Evolutionary conservation across 768 basidiomycete species (phyloP), one percentile per base, ranked within the genome.

Genomic region (Cantharellus anzutake): DNA sequence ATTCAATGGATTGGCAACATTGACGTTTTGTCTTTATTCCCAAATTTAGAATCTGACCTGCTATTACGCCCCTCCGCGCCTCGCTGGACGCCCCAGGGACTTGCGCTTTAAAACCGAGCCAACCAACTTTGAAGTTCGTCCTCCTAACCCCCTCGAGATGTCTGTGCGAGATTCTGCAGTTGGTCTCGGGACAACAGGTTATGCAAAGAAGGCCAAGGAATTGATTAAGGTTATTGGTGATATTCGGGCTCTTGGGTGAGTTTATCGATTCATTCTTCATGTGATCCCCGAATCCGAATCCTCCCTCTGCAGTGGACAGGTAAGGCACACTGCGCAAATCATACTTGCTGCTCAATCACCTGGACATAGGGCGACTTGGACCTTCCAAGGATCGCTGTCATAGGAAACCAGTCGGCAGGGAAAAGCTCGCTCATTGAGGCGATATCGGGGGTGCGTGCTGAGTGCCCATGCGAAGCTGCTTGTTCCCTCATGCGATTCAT

Each of bases 391-490:
- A 74, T 79, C 51, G 73, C 73, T 20, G 75, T 78, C 48, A 76
- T 78, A 42, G 78, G 78, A 11, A 77, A 76, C 51, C 79, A 79
- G 65, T 74, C 73, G 55, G 75, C 76, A 4, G 79, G 76, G n/a
- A 68, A 68, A 64, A 61, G 56, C 53, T 63, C 60, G 11, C 68
- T 78, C 4, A 75, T 78, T 1, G 77, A 78, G 63, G 74, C 78
- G 1, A 76, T 79, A 29, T 74, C 73, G 5, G 74, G 74, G 11
- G 75, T 76, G 60, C 59, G 20, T 29, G 20, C 20, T 29, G 68
- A 55, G 35, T 59, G 63, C 5, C 62, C 64, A n/a, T 14, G 11
- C 20, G 14, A 4, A 44, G 11, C 42, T 2, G 34, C 52, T 38
- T 5, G 11, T 20, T 38, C 20, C 7, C 39, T 11, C 41, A 35